Base-by-base conservation (phyloP, 805 yeast genomes). In the Wickerhamomyces rabaulensis region DNA sequence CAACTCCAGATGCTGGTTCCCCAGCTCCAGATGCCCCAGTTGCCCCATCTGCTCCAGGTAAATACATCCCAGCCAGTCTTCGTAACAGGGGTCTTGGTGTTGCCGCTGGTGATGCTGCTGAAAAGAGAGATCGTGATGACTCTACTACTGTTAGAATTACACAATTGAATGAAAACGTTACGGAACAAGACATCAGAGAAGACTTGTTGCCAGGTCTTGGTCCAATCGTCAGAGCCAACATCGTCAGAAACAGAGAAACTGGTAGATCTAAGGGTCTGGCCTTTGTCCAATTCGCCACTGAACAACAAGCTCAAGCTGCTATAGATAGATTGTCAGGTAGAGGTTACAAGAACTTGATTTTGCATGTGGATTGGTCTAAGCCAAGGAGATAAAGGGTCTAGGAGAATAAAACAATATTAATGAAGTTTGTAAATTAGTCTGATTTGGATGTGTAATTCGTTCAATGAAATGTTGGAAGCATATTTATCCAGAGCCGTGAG, bases 261-360 rank as follows among this genome's bases (percentile, higher is more conserved):
- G 94, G 96, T 54, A 84, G 84, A 68, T 87, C 96, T 40, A 86
- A 89, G 71, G 99, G 99, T 63, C 82, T 92, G 68, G 98, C 98
- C 6, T 94, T 88, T 68, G 95, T 91, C 54, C 84, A 92, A 50
- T 87, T 87, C 66, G 79, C 76, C 49, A 76, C 82, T 47, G 80
- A 80, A 62, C 66, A 68, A 48, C 72, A 70, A 56, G 99, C 98
- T 39, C 83, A 86, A 68, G 67, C 65, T 54, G 98, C 97, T 44
- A 73, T 85, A 69, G 82, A 85, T 52, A 64, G 65, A 52, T 76
- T 90, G 68, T 77, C 94, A 66, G 97, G 97, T 61, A 85, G 81
- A 74, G 96, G 97, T 76, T 86, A 85, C 78, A 87, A 85, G 78
- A 86, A 84, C 61, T 76, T 92, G 79, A 90, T 92, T 64, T 74